A percentile compares a stretch with the other conserved stretches of the same genome.
These are phyloP conservation scores for Leccinum subgranulosum DNA, from an alignment of 768 basidiomycete genomes.

Conservation along the genomic window DNA sequence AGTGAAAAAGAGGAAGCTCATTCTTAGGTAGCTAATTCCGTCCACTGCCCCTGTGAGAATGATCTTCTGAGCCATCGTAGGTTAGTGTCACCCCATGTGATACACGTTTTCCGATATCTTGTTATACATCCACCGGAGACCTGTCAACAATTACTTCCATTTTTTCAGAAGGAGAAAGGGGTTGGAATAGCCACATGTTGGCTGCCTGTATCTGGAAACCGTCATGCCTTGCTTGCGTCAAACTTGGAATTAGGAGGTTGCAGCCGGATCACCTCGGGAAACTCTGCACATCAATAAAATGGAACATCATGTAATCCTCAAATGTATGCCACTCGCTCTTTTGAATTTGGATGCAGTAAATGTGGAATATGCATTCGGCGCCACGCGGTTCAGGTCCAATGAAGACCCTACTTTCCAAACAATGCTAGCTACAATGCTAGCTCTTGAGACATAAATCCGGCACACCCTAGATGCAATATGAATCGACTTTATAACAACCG, in stretches of 20 bases:
- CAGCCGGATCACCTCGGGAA: neutral
- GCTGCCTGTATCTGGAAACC: neutral
- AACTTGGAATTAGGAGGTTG: too few relatives aligned
- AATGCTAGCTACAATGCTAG: neutral
- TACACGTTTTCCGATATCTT: neutral
- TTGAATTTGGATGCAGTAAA: neutral
- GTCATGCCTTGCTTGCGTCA: neutral
- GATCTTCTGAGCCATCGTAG: neutral
- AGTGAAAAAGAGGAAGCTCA: conserved; percentile 11
- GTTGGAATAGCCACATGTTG: neutral
- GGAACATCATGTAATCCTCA: neutral
- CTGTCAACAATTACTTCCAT: neutral
- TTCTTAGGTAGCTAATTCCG: conserved; percentile 7
- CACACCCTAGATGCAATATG: neutral
- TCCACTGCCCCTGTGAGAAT: neutral
- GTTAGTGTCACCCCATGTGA: neutral
- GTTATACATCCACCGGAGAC: neutral
- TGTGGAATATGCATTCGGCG: neutral
- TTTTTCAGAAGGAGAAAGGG: neutral
- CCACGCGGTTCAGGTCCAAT: neutral
- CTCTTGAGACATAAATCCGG: neutral
- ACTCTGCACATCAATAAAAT: neutral
- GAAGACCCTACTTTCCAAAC: neutral
- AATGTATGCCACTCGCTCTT: neutral
- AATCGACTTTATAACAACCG: neutral